Evolutionary conservation across 106 monocot genomes (phyloP).

Genomic region (Dioscorea zingiberensis): DNA sequence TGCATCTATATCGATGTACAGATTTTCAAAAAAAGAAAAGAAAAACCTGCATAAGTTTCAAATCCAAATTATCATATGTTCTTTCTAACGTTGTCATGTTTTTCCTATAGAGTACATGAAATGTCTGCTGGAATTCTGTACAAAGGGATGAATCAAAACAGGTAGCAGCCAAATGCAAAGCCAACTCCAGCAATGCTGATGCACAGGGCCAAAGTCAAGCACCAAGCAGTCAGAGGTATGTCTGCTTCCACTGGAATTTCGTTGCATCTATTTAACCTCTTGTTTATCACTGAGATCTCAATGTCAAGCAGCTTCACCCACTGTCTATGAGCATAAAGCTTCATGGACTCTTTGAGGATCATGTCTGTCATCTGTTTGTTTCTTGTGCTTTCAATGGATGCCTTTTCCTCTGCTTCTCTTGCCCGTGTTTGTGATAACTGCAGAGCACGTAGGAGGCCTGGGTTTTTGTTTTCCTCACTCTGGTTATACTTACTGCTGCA

Average conservation of each 20-base stretch:
- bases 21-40: too few relatives aligned
- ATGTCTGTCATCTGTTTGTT: slow-evolving; percentile 6
- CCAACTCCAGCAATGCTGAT: slow-evolving; percentile 21
- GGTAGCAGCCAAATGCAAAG: slow-evolving; percentile 6
- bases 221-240: slow-evolving; percentile 4
- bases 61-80: too few relatives aligned
- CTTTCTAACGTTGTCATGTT: too few relatives aligned
- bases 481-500: too few relatives aligned
- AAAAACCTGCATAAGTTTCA: too few relatives aligned
- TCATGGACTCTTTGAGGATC: slow-evolving; percentile 25
- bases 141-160: background rate
- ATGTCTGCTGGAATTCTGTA: too few relatives aligned
- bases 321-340: slow-evolving; percentile 18
- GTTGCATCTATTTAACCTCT: background rate
- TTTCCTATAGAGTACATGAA: too few relatives aligned
- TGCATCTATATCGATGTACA: too few relatives aligned
- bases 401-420: slow-evolving; percentile 40
- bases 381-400: background rate
- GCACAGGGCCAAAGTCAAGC: slow-evolving; percentile 23
- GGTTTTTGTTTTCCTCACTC: background rate
- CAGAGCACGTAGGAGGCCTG: slow-evolving; percentile 33
- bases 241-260: background rate
- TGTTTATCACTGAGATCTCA: slow-evolving; percentile 14
- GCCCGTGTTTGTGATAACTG: slow-evolving; percentile 37
- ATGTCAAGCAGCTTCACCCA: slow-evolving; percentile 40